Conservation (phyloP, 2,329 filamentous ascomycete genomes). For the Neofusicoccum laricinum region DNA sequence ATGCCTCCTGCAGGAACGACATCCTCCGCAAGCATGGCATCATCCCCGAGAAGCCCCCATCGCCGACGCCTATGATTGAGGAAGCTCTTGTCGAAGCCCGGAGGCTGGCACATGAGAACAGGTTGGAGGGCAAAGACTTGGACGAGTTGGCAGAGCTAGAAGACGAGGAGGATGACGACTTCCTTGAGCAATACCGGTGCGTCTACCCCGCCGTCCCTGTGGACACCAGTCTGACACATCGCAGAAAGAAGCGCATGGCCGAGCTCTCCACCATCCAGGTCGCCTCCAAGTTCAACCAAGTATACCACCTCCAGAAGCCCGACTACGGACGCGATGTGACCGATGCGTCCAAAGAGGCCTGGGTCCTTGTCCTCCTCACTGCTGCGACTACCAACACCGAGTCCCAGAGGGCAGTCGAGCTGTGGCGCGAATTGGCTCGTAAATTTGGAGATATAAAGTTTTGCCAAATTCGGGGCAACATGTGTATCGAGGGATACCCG, state of each 20-base stretch:
- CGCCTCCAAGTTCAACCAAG: conserved; percentile 79
- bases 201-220: neutral
- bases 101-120: conserved; percentile 82
- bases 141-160: conserved; percentile 92
- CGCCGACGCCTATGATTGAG: conserved; percentile 92
- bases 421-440: conserved; percentile 79
- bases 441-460: conserved; percentile 97
- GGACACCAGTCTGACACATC: neutral
- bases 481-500: conserved; percentile 96
- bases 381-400: conserved; percentile 79
- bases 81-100: conserved; percentile 86
- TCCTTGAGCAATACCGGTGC: conserved; percentile 78
- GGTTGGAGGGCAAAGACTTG: conserved; percentile 89
- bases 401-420: conserved; percentile 75
- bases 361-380: conserved; percentile 75
- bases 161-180: conserved; percentile 91
- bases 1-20: conserved; percentile 72
- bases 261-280: conserved; percentile 75
- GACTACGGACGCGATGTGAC: conserved; percentile 92
- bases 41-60: conserved; percentile 96
- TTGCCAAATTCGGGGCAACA: conserved; percentile 86
- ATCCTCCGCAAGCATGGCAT: conserved; percentile 95
- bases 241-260: conserved; percentile 73
- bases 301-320: conserved; percentile 91
- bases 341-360: conserved; percentile 71